phyloP scores from a whole-genome alignment of 2,329 filamentous ascomycete genomes.

The Microdochium nivale region DNA sequence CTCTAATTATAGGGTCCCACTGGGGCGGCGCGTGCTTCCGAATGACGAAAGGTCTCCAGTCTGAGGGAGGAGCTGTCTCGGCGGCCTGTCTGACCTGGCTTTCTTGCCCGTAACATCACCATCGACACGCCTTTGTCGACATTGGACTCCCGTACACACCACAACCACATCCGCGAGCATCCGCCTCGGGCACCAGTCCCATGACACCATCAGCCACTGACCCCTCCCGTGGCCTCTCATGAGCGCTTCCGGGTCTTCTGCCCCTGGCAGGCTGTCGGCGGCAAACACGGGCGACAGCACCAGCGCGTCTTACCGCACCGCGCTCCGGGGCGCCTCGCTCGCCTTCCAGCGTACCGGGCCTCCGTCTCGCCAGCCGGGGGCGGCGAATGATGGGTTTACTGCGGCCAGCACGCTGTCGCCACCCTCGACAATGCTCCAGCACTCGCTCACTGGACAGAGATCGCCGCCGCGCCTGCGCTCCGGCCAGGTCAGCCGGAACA shows the following conservation, averaged over 20 bases:
- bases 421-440: background rate
- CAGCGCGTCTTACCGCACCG: slow-evolving; percentile 22
- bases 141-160: background rate
- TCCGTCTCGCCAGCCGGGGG: slow-evolving; percentile 5
- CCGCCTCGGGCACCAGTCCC: background rate
- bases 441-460: background rate
- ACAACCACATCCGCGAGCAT: background rate
- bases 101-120: background rate
- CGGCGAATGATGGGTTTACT: slow-evolving; percentile 4
- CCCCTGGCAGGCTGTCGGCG: slow-evolving; percentile 14
- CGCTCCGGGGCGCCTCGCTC: slow-evolving; percentile 44
- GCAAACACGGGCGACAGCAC: slow-evolving; percentile 22
- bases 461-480: background rate
- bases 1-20: background rate
- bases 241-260: background rate
- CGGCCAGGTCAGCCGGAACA: slow-evolving; percentile 30
- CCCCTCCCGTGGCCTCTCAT: background rate
- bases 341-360: slow-evolving; percentile 36
- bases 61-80: too few relatives aligned
- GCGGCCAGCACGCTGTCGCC: slow-evolving; percentile 5
- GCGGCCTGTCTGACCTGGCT: background rate
- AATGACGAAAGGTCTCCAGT: background rate
- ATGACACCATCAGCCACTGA: background rate
- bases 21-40: background rate
- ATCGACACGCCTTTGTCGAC: background rate